Evolutionary conservation across 169 alveolate species (phyloP), one percentile per base, ranked within the genome.

Genomic region (Babesia caballi): DNA sequence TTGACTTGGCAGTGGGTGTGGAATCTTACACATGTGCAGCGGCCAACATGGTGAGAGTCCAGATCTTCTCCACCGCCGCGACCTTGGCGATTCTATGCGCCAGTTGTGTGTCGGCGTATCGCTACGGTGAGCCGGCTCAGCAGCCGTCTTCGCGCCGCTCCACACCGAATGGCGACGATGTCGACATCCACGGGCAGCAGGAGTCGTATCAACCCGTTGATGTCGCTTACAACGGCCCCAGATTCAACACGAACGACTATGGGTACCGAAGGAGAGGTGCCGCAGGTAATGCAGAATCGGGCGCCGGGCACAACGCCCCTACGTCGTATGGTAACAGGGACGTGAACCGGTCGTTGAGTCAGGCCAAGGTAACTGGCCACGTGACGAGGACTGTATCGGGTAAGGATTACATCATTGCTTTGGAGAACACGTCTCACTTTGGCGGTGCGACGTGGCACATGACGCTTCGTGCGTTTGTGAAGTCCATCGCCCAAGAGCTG

Each of bases 351-450:
- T n/a, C n/a, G n/a, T n/a, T n/a, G n/a, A n/a, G n/a, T n/a, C n/a
- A n/a, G n/a, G n/a, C n/a, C n/a, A n/a, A n/a, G n/a, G n/a, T n/a
- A n/a, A n/a, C n/a, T n/a, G n/a, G n/a, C n/a, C n/a, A n/a, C n/a
- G 60, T 7, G 9, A 52, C 36, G 28, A 19, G 8, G 5, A 17
- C 57, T n/a, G 19, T 27, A 4, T 50, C 51, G 4, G 66, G 57
- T 40, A 71, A 77, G 52, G 88, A 80, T 44, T 70, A 58, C 42
- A 73, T 80, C 25, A 33, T 80, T 17, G 61, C 58, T 5, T 40
- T 80, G 28, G 83, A 80, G n/a, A 67, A 59, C 21, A 32, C 78
- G 23, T 19, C 47, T 2, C 66, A 66, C 46, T 32, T 80, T n/a
- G 8, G 58, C 19, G 25, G n/a, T 30, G 30, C 32, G 4, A n/a